Conservation (phyloP, 305 asterid genomes). For the Fraxinus velutina region DNA sequence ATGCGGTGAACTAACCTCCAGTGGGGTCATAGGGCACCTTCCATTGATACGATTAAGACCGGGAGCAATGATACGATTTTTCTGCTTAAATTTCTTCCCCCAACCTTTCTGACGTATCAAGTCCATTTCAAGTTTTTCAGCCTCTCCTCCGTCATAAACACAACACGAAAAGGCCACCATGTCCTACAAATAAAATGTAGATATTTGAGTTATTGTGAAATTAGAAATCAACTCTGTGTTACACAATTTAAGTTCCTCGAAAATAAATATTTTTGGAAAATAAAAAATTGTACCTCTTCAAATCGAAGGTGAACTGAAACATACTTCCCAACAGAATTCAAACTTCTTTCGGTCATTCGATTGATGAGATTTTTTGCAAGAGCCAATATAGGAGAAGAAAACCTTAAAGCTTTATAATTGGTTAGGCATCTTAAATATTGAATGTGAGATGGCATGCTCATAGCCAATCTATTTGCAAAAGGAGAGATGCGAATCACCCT, state of each 20-base stretch:
- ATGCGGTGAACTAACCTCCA: conserved; percentile 60
- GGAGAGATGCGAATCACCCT: conserved; percentile 81
- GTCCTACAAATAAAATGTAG: conserved; percentile 44
- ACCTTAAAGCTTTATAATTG: conserved; percentile 76
- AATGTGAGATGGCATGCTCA: conserved; percentile 64
- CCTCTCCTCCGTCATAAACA: conserved; percentile 62
- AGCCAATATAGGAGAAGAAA: conserved; percentile 55
- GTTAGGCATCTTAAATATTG: conserved; percentile 73
- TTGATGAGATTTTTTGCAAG: conserved; percentile 50
- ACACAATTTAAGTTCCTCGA: neutral
- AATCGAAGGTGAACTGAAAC: conserved; percentile 81
- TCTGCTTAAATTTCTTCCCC: conserved; percentile 62
- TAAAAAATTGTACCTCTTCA: conserved; percentile 54
- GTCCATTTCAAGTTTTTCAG: conserved; percentile 66
- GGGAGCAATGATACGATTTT: conserved; percentile 47
- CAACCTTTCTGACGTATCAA: conserved; percentile 67
- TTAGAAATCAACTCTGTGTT: neutral
- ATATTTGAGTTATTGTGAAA: neutral
- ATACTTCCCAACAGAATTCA: conserved; percentile 55
- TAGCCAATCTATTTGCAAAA: conserved; percentile 77
- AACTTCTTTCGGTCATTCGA: conserved; percentile 66
- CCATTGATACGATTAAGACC: conserved; percentile 69
- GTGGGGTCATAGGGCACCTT: conserved; percentile 89
- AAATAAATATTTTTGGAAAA: neutral
- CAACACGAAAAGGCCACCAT: conserved; percentile 96